phyloP scores from a whole-genome alignment of 495 filamentous ascomycete species.

The Aspergillus leporis region DNA sequence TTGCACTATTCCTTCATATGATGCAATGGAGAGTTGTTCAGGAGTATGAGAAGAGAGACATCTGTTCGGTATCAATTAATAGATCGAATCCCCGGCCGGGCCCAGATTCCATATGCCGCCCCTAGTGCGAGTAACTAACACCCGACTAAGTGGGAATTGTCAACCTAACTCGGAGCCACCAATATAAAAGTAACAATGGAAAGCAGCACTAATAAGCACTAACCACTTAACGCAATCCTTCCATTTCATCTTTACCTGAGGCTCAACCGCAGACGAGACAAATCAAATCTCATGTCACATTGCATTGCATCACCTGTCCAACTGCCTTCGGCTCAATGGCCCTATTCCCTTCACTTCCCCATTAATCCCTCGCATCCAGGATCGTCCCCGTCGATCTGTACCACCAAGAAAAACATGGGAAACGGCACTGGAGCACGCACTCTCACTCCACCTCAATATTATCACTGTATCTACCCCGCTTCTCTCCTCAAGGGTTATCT shows the following conservation, averaged over 20 bases:
- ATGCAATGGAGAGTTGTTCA: too few species aligned
- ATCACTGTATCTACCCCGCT: slow-evolving; percentile 1
- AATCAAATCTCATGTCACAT: not conserved
- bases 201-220: not conserved
- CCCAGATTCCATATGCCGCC: not conserved
- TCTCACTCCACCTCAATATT: not conserved
- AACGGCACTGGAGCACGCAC: not conserved
- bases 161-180: slow-evolving; percentile 1
- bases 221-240: not conserved
- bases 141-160: not conserved
- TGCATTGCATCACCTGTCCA: not conserved
- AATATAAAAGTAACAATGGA: slow-evolving; percentile 4
- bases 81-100: not conserved
- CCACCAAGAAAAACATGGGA: not conserved
- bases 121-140: not conserved
- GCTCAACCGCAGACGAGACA: slow-evolving; percentile 4
- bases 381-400: not conserved
- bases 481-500: not conserved
- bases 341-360: not conserved
- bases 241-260: slow-evolving; percentile 4
- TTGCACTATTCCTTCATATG: too few species aligned
- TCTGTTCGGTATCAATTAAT: not conserved
- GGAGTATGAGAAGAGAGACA: too few species aligned
- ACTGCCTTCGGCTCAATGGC: not conserved
- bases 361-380: not conserved